These are phyloP conservation scores for Bacidia rubella DNA, from an alignment of 495 filamentous ascomycete genomes.

Conservation along the genomic window DNA sequence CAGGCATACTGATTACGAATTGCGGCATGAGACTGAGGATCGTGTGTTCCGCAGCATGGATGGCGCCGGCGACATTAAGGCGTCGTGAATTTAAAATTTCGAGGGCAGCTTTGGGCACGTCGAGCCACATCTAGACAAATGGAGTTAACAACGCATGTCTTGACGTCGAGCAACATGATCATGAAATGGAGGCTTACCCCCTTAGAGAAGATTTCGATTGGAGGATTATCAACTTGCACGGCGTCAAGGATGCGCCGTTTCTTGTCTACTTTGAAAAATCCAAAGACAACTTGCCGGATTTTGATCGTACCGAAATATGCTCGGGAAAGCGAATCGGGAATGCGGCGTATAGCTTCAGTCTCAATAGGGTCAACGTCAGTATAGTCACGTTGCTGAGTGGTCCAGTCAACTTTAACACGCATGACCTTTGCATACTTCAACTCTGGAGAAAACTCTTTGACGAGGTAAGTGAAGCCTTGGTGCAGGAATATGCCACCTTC, in stretches of 20 bases:
- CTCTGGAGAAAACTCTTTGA: conserved; percentile 76
- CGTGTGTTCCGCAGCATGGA: conserved; percentile 90
- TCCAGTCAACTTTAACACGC: conserved; percentile 90
- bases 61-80: conserved; percentile 76
- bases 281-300: conserved; percentile 76
- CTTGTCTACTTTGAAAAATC: conserved; percentile 90
- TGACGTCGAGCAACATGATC: neutral
- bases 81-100: conserved; percentile 57
- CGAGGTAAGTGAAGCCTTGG: conserved; percentile 81
- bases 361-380: conserved; percentile 91
- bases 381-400: conserved; percentile 81
- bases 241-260: conserved; percentile 77
- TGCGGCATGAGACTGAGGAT: conserved; percentile 75
- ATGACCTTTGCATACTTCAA: conserved; percentile 59
- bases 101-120: conserved; percentile 67
- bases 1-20: conserved; percentile 74
- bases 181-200: conserved; percentile 20
- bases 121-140: conserved; percentile 62
- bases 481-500: conserved; percentile 97
- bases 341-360: conserved; percentile 65
- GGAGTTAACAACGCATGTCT: neutral
- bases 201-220: conserved; percentile 68
- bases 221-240: conserved; percentile 83
- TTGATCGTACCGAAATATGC: conserved; percentile 79
- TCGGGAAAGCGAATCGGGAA: conserved; percentile 40